Base-by-base conservation (phyloP, 257 asterid genomes). In the Echium plantagineum region DNA sequence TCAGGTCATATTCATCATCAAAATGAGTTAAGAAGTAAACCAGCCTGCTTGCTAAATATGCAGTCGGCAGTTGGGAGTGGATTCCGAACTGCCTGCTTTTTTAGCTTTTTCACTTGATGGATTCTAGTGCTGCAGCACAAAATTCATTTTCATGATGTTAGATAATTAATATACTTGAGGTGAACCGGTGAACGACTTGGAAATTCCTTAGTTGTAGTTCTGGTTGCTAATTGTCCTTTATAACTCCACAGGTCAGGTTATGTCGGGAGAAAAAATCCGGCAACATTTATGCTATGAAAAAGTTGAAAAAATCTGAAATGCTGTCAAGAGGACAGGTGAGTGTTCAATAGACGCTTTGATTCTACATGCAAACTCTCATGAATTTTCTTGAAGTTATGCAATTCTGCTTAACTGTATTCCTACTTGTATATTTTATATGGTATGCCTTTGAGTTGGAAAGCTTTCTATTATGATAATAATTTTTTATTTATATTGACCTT, bases 281-380 rank as follows among this genome's bases (percentile, higher is more conserved):
- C 60, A 84, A 84, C 71, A 85, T 91, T 55, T 91, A 91, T 80
- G 98, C 98, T 71, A 91, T 91, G 98, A 91, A 88, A 85, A 91
- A 91, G 77, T 74, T 91, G 68, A 91, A 88, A 85, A 91, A 91
- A 82, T 83, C 96, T 68, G 98, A 91, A 81, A 91, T 91, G 98
- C 80, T 91, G 59, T 82, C 84, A 77, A 81, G 94, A 84, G 98
- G 96, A 74, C 98, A 91, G 94, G 98, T 91, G 63, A 77, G 57
- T 8, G 38, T 63, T 53, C 12, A 58, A 52, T 57, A 52, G 26
- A 28, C 51, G 18, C 60, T 32, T 56, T 58, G 66, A 49, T 38
- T 28, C 55, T 52, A 63, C 47, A 53, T 63, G 70, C 59, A 31
- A 65, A 55, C 7, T 18, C 30, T 30, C 16, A 17, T 35, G 20